phyloP scores from a whole-genome alignment of 2,329 filamentous ascomycete species.

The Domatiomyces globalis region DNA sequence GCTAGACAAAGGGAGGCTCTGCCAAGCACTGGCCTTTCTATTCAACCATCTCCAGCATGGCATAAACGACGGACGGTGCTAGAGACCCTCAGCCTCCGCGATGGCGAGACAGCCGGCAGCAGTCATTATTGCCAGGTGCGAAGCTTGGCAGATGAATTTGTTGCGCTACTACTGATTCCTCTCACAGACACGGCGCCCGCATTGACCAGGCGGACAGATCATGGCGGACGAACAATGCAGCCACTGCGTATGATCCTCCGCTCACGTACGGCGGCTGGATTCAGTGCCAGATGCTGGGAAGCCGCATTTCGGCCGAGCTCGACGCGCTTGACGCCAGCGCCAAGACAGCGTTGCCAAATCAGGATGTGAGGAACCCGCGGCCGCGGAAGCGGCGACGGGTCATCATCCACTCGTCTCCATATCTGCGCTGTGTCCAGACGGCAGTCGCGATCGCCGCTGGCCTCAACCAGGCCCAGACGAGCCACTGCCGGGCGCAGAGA shows the following conservation, averaged over 20 bases:
- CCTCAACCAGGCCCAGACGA: slow-evolving; percentile 38
- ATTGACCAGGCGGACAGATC: slow-evolving; percentile 88
- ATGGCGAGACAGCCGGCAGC: slow-evolving; percentile 29
- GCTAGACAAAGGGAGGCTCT: background rate
- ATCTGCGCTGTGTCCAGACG: slow-evolving; percentile 82
- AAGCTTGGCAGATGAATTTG: background rate
- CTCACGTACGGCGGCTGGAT: slow-evolving; percentile 89
- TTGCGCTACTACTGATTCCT: background rate
- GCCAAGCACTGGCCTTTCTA: background rate
- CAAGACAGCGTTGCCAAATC: slow-evolving; percentile 3
- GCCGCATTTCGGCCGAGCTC: slow-evolving; percentile 64
- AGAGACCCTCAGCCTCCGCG: background rate
- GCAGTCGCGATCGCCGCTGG: slow-evolving; percentile 78
- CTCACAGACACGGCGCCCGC: slow-evolving; percentile 69
- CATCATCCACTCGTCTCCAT: slow-evolving; percentile 86
- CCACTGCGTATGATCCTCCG: slow-evolving; percentile 88
- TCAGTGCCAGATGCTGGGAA: slow-evolving; percentile 67
- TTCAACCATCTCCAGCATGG: background rate
- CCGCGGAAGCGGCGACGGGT: slow-evolving; percentile 44
- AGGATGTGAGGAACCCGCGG: background rate
- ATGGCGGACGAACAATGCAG: slow-evolving; percentile 75
- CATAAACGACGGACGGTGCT: background rate
- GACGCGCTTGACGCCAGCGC: slow-evolving; percentile 30
- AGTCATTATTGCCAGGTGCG: slow-evolving; percentile 31
- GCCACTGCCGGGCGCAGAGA: background rate